These are phyloP conservation scores for Alternaria triticimaculans DNA, from an alignment of 2,329 filamentous ascomycete species.

Conservation along the genomic window DNA sequence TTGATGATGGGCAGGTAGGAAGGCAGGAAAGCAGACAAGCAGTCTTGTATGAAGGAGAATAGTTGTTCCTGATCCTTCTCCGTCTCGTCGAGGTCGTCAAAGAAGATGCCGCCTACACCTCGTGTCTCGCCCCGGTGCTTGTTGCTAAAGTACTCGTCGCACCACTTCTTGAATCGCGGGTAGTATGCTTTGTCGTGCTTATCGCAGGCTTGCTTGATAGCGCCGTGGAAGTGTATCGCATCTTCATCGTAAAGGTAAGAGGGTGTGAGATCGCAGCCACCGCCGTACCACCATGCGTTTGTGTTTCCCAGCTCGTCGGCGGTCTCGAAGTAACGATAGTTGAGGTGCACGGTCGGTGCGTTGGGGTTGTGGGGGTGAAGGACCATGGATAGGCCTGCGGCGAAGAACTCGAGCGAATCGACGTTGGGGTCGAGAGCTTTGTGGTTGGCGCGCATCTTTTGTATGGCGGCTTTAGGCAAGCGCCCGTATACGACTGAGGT, in stretches of 20 bases:
- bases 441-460: conserved; percentile 85
- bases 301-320: conserved; percentile 79
- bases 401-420: conserved; percentile 91
- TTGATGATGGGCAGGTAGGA: conserved; percentile 90
- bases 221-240: conserved; percentile 93
- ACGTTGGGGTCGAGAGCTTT: conserved; percentile 82
- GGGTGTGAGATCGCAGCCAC: conserved; percentile 91
- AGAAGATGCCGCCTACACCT: conserved; percentile 96
- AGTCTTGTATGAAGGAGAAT: conserved; percentile 88
- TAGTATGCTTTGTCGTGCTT: conserved; percentile 92
- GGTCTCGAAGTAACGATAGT: conserved; percentile 99
- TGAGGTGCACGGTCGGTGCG: conserved; percentile 96
- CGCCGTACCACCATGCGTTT: conserved; percentile 98
- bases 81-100: conserved; percentile 90
- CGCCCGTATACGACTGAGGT: conserved; percentile 94
- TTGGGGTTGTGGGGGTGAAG: conserved; percentile 94
- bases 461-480: conserved; percentile 83
- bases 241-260: conserved; percentile 96
- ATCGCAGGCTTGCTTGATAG: conserved; percentile 91
- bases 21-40: conserved; percentile 84
- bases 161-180: conserved; percentile 96
- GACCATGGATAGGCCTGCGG: conserved; percentile 89
- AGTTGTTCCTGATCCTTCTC: conserved; percentile 88
- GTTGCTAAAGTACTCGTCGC: conserved; percentile 95
- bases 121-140: conserved; percentile 87